Percentiles rank a stretch among this genome's conserved stretches.
Conservation (phyloP, 208 protist species). For the Crithidia bombi region DNA sequence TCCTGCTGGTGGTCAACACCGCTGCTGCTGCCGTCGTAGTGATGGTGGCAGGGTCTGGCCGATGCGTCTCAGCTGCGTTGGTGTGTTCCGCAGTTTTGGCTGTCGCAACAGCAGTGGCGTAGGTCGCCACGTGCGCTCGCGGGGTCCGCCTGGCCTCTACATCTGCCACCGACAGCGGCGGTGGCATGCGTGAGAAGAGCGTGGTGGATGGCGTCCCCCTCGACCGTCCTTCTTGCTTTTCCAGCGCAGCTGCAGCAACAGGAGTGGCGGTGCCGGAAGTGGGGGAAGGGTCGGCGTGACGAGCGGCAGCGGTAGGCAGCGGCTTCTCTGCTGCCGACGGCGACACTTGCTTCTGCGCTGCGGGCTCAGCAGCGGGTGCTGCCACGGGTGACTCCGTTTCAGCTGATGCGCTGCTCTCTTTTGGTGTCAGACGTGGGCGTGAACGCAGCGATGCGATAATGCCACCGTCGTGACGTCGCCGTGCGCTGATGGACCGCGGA, state of each 20-base stretch:
- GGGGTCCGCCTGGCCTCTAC: not conserved
- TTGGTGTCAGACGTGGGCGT: slow-evolving; percentile 17
- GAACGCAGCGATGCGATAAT: slow-evolving; percentile 4
- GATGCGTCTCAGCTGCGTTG: not conserved
- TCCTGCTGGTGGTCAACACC: not conserved
- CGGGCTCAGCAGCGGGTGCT: not conserved
- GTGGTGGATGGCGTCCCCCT: not conserved
- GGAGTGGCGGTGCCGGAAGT: not conserved
- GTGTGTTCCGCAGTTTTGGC: not conserved
- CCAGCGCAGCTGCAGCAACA: not conserved
- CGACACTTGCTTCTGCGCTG: too few species aligned
- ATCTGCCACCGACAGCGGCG: slow-evolving; percentile 11
- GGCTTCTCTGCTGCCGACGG: too few species aligned
- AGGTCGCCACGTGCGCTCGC: not conserved
- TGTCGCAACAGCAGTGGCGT: not conserved
- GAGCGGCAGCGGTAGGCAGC: not conserved
- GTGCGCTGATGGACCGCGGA: slow-evolving; percentile 12
- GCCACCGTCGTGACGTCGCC: slow-evolving; percentile 7
- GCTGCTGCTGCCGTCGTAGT: not conserved
- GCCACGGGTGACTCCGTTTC: not conserved
- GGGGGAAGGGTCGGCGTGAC: not conserved
- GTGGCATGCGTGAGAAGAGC: not conserved
- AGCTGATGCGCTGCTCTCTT: not conserved
- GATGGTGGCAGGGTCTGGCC: too few species aligned
- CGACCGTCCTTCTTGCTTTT: not conserved